phyloP scores from a whole-genome alignment of 805 yeast genomes.

The Ogataea angusta region DNA sequence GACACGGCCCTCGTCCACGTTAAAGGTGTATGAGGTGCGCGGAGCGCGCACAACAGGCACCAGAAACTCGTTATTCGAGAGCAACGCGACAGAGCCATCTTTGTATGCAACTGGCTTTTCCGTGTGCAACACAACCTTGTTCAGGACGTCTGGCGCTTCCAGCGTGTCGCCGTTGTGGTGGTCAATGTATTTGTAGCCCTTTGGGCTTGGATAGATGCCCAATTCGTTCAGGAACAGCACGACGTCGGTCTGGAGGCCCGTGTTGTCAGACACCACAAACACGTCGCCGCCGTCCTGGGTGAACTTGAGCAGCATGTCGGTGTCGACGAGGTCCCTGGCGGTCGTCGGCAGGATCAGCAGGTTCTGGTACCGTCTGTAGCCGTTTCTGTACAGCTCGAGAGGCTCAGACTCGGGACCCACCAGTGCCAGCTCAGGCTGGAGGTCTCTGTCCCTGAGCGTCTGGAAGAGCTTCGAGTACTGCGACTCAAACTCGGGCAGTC shows the following conservation, averaged over 20 bases:
- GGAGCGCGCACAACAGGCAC: constrained; percentile 71
- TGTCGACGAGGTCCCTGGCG: constrained; percentile 42
- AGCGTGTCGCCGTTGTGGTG: constrained; percentile 46
- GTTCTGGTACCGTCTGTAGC: constrained; percentile 49
- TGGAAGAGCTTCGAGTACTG: constrained; percentile 26
- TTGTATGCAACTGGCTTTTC: constrained; percentile 18
- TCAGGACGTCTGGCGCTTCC: constrained; percentile 29
- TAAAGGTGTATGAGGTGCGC: constrained; percentile 57
- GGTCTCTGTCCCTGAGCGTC: constrained; percentile 14
- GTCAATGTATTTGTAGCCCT: constrained; percentile 60
- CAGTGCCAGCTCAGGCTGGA: constrained; percentile 25
- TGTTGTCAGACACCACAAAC: constrained; percentile 54
- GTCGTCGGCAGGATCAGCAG: constrained; percentile 58
- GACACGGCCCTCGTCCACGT: constrained; percentile 39
- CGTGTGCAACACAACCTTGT: constrained; percentile 25
- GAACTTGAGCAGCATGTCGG: constrained; percentile 54
- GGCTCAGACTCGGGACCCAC: constrained; percentile 15
- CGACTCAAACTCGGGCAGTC: constrained; percentile 14
- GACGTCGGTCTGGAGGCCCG: constrained; percentile 55
- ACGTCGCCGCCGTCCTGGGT: constrained; percentile 72
- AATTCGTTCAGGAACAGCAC: constrained; percentile 69
- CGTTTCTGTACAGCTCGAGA: constrained; percentile 37
- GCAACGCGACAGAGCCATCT: constrained; percentile 63
- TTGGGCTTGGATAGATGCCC: constrained; percentile 83
- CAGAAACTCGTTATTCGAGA: constrained; percentile 64